Evolutionary conservation across 306 rosid species (phyloP).

Genomic region (Quercus glauca): DNA sequence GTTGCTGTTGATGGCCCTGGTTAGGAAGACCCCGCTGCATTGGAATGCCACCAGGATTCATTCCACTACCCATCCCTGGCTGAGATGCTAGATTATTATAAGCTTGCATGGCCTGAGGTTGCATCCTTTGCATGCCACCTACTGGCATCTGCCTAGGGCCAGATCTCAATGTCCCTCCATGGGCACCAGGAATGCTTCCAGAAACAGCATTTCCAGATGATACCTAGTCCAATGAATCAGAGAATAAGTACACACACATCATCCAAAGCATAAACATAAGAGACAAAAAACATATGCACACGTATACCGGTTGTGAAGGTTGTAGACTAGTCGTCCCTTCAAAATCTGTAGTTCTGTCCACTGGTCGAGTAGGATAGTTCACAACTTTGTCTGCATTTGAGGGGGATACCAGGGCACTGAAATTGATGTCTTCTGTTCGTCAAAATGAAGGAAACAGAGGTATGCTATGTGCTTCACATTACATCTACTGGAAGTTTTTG

Average conservation of each 20-base stretch:
- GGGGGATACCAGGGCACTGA: constrained; percentile 80
- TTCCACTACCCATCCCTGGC: constrained; percentile 73
- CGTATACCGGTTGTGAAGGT: constrained; percentile 68
- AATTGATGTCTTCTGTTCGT: constrained; percentile 33
- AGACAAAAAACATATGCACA: not conserved
- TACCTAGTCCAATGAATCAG: constrained; percentile 47
- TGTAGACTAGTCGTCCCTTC: constrained; percentile 92
- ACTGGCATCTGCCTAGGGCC: constrained; percentile 64
- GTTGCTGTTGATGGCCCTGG: constrained; percentile 87
- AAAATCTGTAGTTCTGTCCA: constrained; percentile 88
- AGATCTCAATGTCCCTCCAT: constrained; percentile 55
- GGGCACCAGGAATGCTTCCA: constrained; percentile 63
- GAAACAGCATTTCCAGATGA: constrained; percentile 69
- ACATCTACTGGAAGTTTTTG: constrained; percentile 10
- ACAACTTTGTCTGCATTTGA: constrained; percentile 71
- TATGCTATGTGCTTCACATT: constrained; percentile 18
- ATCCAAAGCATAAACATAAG: not conserved
- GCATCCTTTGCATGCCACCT: constrained; percentile 78
- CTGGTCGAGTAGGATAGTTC: constrained; percentile 88
- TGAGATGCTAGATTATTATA: constrained; percentile 82
- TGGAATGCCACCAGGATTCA: constrained; percentile 85
- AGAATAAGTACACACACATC: not conserved
- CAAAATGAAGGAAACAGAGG: constrained; percentile 20
- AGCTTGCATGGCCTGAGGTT: constrained; percentile 64
- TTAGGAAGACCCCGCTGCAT: constrained; percentile 83